These are phyloP conservation scores for Fusarium armeniacum DNA, from an alignment of 2,329 filamentous ascomycete species.

Conservation along the genomic window DNA sequence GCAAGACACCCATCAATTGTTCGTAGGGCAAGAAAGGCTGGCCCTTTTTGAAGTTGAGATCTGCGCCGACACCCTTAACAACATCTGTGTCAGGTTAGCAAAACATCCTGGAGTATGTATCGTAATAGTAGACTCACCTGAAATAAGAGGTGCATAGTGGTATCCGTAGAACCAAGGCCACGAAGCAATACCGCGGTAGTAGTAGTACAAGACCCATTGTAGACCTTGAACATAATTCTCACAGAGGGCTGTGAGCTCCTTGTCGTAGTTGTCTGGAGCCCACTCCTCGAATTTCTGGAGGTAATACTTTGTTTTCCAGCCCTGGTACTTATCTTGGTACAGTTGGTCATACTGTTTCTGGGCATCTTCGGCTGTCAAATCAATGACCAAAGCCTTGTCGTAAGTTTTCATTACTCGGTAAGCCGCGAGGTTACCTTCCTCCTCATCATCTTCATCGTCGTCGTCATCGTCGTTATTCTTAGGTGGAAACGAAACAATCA, in stretches of 20 bases:
- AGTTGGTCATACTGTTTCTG: constrained; percentile 83
- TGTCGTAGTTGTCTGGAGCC: constrained; percentile 80
- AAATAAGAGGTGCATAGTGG: constrained; percentile 98
- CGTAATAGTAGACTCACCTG: constrained; percentile 64
- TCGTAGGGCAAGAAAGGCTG: constrained; percentile 96
- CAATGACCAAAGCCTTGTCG: constrained; percentile 88
- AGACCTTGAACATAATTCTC: constrained; percentile 98
- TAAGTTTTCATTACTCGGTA: constrained; percentile 89
- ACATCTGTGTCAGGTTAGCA: constrained; percentile 75
- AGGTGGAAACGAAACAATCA: constrained; percentile 65
- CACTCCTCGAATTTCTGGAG: constrained; percentile 88
- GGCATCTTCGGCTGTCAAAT: constrained; percentile 82
- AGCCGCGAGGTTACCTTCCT: constrained; percentile 88
- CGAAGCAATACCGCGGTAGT: constrained; percentile 95
- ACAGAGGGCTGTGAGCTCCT: constrained; percentile 83
- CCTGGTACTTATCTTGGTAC: constrained; percentile 89
- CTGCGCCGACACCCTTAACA: constrained; percentile 84
- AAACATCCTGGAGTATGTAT: not conserved
- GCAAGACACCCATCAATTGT: constrained; percentile 97
- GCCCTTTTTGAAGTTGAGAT: constrained; percentile 93
- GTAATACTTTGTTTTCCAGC: constrained; percentile 97
- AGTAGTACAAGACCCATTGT: constrained; percentile 98
- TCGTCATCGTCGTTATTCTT: constrained; percentile 53
- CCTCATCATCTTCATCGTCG: constrained; percentile 69
- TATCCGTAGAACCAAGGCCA: constrained; percentile 99